Conservation (phyloP, 2,329 filamentous ascomycete genomes). For the Penicillium janthinellum region DNA sequence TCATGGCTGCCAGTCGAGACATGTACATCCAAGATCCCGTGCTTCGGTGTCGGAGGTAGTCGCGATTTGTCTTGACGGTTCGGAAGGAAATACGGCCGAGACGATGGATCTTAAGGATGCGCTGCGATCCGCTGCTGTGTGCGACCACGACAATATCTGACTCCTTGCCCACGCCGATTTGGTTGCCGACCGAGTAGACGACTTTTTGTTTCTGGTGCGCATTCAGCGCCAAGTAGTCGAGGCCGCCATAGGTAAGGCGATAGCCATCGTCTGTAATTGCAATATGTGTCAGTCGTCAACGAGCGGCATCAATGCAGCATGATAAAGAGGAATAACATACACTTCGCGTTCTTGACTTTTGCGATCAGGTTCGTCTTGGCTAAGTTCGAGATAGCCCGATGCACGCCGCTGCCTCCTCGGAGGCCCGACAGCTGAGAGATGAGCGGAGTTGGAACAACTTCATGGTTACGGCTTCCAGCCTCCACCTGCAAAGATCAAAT, state of each 20-base stretch:
- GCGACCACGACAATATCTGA: constrained; percentile 96
- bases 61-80: constrained; percentile 91
- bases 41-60: constrained; percentile 82
- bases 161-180: constrained; percentile 96
- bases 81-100: constrained; percentile 95
- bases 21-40: constrained; percentile 98
- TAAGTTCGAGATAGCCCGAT: constrained; percentile 83
- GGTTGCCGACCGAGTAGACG: constrained; percentile 89
- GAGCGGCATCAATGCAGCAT: neutral
- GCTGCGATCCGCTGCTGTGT: constrained; percentile 72
- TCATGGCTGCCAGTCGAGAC: constrained; percentile 85
- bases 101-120: constrained; percentile 92
- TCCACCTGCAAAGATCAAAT: constrained; percentile 66
- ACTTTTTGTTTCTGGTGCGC: constrained; percentile 76
- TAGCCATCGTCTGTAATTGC: constrained; percentile 75
- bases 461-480: constrained; percentile 92
- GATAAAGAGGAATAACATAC: constrained; percentile 36
- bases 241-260: constrained; percentile 90
- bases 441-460: constrained; percentile 87
- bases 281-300: constrained; percentile 9
- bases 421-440: constrained; percentile 84
- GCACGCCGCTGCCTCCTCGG: constrained; percentile 75
- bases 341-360: constrained; percentile 91
- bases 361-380: constrained; percentile 92
- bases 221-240: constrained; percentile 96